Conservation (phyloP, 73 alveolate species). For the Paramecium tetraurelia region DNA sequence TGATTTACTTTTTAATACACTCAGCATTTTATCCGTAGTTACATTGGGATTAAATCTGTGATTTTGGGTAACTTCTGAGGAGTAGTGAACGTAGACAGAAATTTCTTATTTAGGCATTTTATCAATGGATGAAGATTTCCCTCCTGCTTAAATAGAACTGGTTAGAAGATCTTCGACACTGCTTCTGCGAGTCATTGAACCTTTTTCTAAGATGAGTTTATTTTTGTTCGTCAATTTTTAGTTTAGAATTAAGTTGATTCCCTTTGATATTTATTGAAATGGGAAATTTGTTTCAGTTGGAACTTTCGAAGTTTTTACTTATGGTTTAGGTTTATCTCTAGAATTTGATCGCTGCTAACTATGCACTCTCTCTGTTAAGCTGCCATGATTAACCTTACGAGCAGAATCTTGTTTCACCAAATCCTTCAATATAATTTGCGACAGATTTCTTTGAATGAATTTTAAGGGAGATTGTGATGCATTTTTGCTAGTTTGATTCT, state of each 20-base stretch:
- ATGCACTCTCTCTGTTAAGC: constrained; percentile 31
- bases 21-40: not conserved
- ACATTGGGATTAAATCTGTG: not conserved
- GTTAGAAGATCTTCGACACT: constrained; percentile 2
- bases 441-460: not conserved
- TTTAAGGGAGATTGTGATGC: not conserved
- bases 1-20: not conserved
- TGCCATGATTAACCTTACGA: constrained; percentile 20
- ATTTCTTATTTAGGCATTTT: not conserved
- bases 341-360: not conserved
- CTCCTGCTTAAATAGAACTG: not conserved
- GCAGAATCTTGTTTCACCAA: not conserved
- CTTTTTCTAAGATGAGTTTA: not conserved
- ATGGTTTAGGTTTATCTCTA: constrained; percentile 1
- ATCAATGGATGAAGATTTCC: not conserved
- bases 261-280: not conserved
- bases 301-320: not conserved
- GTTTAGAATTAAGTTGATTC: not conserved
- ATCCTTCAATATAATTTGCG: not conserved
- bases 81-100: not conserved
- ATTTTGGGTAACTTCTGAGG: not conserved
- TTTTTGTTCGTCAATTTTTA: not conserved
- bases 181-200: constrained; percentile 32
- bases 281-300: constrained; percentile 50
- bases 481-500: not conserved